A percentile compares a stretch with the other conserved stretches of the same genome.
Evolutionary conservation across 805 yeast genomes (phyloP).

Genomic region (Candida montana): DNA sequence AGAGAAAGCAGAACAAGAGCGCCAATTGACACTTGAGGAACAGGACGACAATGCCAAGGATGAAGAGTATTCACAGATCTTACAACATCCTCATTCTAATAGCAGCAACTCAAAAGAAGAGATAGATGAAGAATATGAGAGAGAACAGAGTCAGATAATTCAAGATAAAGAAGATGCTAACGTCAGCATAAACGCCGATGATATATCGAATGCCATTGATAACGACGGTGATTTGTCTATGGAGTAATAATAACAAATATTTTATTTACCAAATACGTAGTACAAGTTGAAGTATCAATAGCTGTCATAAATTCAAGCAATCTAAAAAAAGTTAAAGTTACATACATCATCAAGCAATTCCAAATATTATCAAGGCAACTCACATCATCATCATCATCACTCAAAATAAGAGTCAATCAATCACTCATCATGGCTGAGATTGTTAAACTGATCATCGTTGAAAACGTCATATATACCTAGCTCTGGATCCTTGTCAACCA

Average conservation of each 20-base stretch:
- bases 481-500: conserved; percentile 25
- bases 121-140: conserved; percentile 20
- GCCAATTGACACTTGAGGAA: conserved; percentile 6
- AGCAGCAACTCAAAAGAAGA: conserved; percentile 14
- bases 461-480: conserved; percentile 32
- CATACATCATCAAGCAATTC: no score
- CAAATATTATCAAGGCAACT: no score
- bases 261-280: no score
- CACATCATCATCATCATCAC: no score
- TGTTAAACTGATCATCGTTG: conserved; percentile 24
- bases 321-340: no score
- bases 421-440: not conserved
- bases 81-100: conserved; percentile 20
- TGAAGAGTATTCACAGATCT: conserved; percentile 23
- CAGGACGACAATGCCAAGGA: conserved; percentile 16
- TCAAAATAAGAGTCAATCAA: no score
- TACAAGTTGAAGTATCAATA: no score
- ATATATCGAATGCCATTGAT: conserved; percentile 4
- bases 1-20: conserved; percentile 16
- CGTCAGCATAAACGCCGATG: not conserved
- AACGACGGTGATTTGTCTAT: conserved; percentile 19
- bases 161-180: not conserved
- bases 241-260: conserved; percentile 13
- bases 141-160: conserved; percentile 15
- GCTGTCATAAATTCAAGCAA: no score